Base-by-base conservation (phyloP, 2,329 filamentous ascomycete species). In the Boeremia exigua region DNA sequence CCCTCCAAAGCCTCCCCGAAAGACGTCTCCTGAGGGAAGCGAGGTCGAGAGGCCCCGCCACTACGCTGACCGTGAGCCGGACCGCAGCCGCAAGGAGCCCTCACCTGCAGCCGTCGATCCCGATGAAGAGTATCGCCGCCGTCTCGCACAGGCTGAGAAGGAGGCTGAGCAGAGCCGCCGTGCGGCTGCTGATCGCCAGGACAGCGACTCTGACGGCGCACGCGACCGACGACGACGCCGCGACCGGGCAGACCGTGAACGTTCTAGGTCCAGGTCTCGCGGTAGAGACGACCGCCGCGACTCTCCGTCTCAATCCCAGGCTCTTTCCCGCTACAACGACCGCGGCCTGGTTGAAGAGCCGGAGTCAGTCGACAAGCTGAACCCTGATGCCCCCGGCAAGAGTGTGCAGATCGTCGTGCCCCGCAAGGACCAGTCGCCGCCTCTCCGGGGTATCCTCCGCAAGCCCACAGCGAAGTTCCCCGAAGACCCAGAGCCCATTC, bases 401-500 rank as follows among this genome's bases (percentile, higher is more conserved):
- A 61, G 62, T 32, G 79, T 82, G 5, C 77, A 78, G 34, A 82
- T 95, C 4, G 89, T 95, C 15, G 88, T 90, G 5, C 91, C 90
- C 1, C 89, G 81, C 2, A 88, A 75, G 50, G 88, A 91, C 15
- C 82, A 84, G 36, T 89, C 90, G 61, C 84, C 86, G 15, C 91
- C 56, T 9, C 59, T 67, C 34, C 95, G 90, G 75, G 88, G 92
- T 14, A 98, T 98, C 53, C 81, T 98, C 38, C 95, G 96, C 75
- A 84, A 86, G 50, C 93, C 94, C 0, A 92, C 87, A 14, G 82
- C 84, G 25, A 89, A 89, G 67, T 98, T 97, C 68, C 94, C 94
- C 0, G 93, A 97, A 69, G 89, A 96, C 59, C 85, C 86, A 0
- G 88, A 92, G 62, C 89, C 91, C 0, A 83, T 96, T 32, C 86